phyloP scores from a whole-genome alignment of 129 eudicot species.

The Lonicera japonica region DNA sequence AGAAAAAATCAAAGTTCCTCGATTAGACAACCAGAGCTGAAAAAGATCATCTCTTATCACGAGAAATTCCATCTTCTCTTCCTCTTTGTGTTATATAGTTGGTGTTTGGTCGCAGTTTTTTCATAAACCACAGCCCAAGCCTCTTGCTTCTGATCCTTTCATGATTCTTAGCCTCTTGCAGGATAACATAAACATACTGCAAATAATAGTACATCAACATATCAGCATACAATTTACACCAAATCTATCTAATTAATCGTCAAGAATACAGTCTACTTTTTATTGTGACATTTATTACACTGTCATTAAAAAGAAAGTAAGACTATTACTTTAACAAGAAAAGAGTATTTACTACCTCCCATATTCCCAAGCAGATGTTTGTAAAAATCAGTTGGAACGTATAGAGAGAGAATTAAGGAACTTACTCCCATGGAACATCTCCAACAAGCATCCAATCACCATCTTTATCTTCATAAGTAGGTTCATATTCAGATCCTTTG shows the following conservation, averaged over 20 bases:
- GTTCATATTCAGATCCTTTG: slow-evolving; percentile 73
- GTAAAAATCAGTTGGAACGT: too few relatives aligned
- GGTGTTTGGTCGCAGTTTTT: neutral
- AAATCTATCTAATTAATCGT: too few relatives aligned
- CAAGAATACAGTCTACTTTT: too few relatives aligned
- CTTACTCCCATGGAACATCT: slow-evolving; percentile 93
- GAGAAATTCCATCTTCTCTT: slow-evolving; percentile 24
- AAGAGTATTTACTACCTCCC: too few relatives aligned
- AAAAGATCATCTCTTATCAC: slow-evolving; percentile 22
- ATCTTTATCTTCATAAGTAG: slow-evolving; percentile 93
- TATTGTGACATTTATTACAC: too few relatives aligned
- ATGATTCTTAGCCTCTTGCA: slow-evolving; percentile 81
- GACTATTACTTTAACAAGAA: too few relatives aligned
- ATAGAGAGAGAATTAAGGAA: slow-evolving; percentile 10
- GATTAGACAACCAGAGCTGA: slow-evolving; percentile 47
- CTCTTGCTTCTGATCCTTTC: slow-evolving; percentile 76
- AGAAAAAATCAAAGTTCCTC: slow-evolving; percentile 34
- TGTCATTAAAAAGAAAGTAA: too few relatives aligned
- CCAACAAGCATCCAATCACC: slow-evolving; percentile 97
- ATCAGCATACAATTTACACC: slow-evolving; percentile 10
- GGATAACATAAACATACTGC: slow-evolving; percentile 71
- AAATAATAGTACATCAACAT: slow-evolving; percentile 11
- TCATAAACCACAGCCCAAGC: slow-evolving; percentile 54
- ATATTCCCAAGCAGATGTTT: too few relatives aligned
- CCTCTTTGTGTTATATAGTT: slow-evolving; percentile 18